A percentile compares a stretch with the other conserved stretches of the same genome.
These are phyloP conservation scores for Aspergillus fumigatus DNA, from an alignment of 2,329 filamentous ascomycete species.

Conservation along the genomic window DNA sequence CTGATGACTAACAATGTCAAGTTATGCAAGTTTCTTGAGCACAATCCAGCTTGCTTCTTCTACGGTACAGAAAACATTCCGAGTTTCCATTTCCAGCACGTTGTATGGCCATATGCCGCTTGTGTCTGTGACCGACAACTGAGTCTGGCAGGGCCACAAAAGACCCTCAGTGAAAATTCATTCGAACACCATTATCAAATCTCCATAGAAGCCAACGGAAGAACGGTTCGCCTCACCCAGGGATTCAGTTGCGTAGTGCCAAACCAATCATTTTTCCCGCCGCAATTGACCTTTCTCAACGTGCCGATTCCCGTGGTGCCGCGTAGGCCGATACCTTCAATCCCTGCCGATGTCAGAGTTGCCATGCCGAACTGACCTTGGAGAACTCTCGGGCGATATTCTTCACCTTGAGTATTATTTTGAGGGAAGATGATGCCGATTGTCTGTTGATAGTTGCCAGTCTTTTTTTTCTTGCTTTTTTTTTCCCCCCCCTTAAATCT, in stretches of 20 bases:
- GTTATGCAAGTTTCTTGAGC: not conserved
- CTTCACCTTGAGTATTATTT: not conserved
- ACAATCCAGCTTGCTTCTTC: not conserved
- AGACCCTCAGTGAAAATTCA: not conserved
- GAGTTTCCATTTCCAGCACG: no score
- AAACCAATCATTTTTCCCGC: not conserved
- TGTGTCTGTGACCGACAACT: not conserved
- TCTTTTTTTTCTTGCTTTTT: not conserved
- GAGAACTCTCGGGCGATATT: not conserved
- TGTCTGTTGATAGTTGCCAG: not conserved
- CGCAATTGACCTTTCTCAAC: not conserved
- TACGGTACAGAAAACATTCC: no score
- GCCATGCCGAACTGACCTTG: not conserved
- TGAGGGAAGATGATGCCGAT: not conserved
- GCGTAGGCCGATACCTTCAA: conserved; percentile 13
- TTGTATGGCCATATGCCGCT: not conserved
- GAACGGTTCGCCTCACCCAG: not conserved
- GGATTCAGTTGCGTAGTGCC: not conserved
- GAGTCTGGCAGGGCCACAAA: not conserved
- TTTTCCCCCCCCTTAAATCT: no score
- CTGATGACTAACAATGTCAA: not conserved
- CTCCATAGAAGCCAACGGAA: not conserved
- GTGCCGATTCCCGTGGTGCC: conserved; percentile 23
- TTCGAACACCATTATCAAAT: not conserved
- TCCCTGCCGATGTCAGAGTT: conserved; percentile 1